Base-by-base conservation (phyloP, 371 early-diverging fungal species). In the Haplosporangium sp. region DNA sequence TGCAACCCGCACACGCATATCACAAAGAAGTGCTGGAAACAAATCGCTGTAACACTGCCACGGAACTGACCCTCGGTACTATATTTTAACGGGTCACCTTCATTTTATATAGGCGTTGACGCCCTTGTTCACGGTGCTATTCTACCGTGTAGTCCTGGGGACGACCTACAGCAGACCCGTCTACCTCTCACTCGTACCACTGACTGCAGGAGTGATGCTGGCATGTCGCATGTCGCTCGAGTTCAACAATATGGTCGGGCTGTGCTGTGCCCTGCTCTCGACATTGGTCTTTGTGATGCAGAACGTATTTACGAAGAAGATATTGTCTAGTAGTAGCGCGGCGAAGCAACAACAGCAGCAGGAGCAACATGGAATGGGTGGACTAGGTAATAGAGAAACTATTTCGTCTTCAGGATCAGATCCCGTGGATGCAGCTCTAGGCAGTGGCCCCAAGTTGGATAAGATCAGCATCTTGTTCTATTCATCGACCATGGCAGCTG, bases 381-480 rank as follows among this genome's bases (percentile, higher is more conserved):
- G 67, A n/a, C 36, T 67, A 11, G 67, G 66, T 2, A 77, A 69
- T 52, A 67, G 64, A 38, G 79, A 74, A 52, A 58, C 76, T 9
- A 66, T 58, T 54, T 61, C 67, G 7, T 5, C 48, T 3, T 18
- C 66, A 23, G 61, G 48, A 51, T 14, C 45, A 18, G 70, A 62
- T 38, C 56, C 76, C 5, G 58, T 65, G 21, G 86, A 85, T 12
- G 41, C 38, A 50, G 72, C n/a, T 13, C 43, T 58, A 79, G 83
- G 37, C 59, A 72, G 18, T 47, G 18, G 20, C 23, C 69, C 50
- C 23, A 91, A 90, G 56, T 83, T 94, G 57, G 95, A 95, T 86
- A 95, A 96, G 84, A 85, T 93, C 73, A 95, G 93, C 76, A 82
- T 96, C 57, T 73, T 95, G 58, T 94, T 94, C 64, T 94, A 93